Evolutionary conservation across 768 basidiomycete genomes (phyloP).

Genomic region (Postia placenta): DNA sequence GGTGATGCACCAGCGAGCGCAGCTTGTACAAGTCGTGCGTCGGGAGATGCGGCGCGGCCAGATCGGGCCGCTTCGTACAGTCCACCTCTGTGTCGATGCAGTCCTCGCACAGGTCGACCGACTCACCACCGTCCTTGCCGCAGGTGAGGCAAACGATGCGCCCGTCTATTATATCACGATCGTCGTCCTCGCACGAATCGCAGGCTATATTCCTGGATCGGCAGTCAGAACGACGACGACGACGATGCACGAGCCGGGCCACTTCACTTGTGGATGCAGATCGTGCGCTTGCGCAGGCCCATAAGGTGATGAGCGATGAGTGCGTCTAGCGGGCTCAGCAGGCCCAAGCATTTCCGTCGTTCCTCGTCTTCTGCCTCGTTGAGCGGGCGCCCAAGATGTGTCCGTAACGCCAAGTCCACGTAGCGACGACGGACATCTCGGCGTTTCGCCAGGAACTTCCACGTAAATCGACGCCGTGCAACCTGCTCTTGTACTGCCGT

Average conservation of each 20-base stretch:
- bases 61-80: not conserved
- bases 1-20: constrained; percentile 13
- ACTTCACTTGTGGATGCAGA: constrained; percentile 21
- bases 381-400: constrained; percentile 10
- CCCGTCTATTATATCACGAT: constrained; percentile 17
- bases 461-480: constrained; percentile 22
- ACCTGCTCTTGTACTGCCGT: constrained; percentile 17
- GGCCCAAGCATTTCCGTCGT: constrained; percentile 13
- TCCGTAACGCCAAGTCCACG: constrained; percentile 23
- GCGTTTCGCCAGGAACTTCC: constrained; percentile 26
- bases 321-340: constrained; percentile 18
- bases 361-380: constrained; percentile 10
- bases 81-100: constrained; percentile 17
- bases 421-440: constrained; percentile 22
- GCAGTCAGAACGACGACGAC: no score
- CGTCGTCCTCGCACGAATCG: constrained; percentile 13
- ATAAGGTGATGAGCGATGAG: constrained; percentile 18
- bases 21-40: constrained; percentile 26
- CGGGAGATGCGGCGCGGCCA: constrained; percentile 21
- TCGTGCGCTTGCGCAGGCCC: constrained; percentile 11
- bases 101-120: constrained; percentile 25
- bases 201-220: not conserved
- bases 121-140: constrained; percentile 10
- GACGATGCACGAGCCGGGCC: not conserved
- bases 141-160: constrained; percentile 29